Conservation (phyloP, 2,329 filamentous ascomycete species). For the Pseudonectria buxi region DNA sequence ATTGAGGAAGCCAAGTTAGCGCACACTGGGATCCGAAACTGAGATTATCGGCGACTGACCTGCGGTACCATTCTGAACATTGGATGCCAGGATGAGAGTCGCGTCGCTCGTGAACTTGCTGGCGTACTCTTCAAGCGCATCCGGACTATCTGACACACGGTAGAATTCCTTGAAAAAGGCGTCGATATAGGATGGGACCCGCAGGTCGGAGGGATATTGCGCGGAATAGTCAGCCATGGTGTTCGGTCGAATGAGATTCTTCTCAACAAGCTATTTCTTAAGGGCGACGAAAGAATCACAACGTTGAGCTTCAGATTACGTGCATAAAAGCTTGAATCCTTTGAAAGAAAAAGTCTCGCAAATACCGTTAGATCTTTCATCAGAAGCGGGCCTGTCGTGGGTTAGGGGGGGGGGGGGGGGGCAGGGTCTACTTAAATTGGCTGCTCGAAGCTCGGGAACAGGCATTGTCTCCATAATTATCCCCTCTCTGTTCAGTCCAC, state of each 20-base stretch:
- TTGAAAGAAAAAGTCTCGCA: no score
- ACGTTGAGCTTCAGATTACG: no score
- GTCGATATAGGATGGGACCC: conserved; percentile 15
- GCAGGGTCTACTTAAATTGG: no score
- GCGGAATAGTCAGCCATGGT: conserved; percentile 1
- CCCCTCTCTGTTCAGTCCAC: no score
- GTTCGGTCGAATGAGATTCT: neutral
- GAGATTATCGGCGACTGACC: conserved; percentile 21
- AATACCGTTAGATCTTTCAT: no score
- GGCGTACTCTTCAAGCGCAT: conserved; percentile 23
- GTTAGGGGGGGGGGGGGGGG: no score
- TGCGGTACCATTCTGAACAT: conserved; percentile 8
- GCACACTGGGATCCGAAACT: neutral
- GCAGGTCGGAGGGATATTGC: conserved; percentile 2
- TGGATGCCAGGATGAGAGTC: conserved; percentile 24
- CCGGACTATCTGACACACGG: conserved; percentile 23
- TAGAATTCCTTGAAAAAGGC: conserved; percentile 26
- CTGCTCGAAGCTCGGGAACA: no score
- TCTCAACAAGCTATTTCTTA: conserved; percentile 2
- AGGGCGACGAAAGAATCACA: no score
- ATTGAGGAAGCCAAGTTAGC: conserved; percentile 2
- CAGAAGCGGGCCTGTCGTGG: no score
- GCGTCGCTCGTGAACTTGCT: conserved; percentile 22
- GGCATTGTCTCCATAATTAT: no score
- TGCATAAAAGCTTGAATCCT: no score